A percentile compares a stretch with the other conserved stretches of the same genome.
These are phyloP conservation scores for Flammula alnicola DNA, from an alignment of 1,284 basidiomycete genomes.

Conservation along the genomic window DNA sequence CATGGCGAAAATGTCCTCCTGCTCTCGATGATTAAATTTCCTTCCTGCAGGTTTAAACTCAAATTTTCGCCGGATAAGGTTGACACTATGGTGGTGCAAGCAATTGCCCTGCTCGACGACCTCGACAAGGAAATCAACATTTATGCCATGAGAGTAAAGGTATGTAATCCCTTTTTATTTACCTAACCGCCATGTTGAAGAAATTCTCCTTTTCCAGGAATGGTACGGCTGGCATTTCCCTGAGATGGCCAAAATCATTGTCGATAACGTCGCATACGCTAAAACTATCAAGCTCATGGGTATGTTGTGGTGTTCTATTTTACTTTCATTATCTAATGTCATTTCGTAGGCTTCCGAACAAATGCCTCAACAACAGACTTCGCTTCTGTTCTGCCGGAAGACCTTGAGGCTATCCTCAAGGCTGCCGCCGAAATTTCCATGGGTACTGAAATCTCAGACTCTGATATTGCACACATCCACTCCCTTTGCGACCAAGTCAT, in stretches of 20 bases:
- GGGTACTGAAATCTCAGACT: constrained; percentile 98
- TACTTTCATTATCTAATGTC: no score
- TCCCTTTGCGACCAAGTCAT: constrained; percentile 97
- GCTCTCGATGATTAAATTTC: constrained; percentile 5
- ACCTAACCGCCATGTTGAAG: background rate
- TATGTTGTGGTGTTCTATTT: no score
- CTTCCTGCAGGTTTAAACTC: constrained; percentile 85
- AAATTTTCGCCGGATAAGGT: constrained; percentile 99
- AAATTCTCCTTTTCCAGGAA: constrained; percentile 61
- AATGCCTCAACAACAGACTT: constrained; percentile 89
- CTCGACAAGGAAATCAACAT: constrained; percentile 99
- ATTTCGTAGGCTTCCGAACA: constrained; percentile 95
- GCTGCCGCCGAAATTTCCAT: constrained; percentile 95
- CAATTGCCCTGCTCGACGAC: constrained; percentile 97
- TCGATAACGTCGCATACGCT: constrained; percentile 96
- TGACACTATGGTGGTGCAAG: constrained; percentile 99
- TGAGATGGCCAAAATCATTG: constrained; percentile 98
- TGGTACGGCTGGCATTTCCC: constrained; percentile 99
- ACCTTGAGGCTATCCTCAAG: constrained; percentile 90
- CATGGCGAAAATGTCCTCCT: background rate
- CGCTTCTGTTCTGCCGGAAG: constrained; percentile 90
- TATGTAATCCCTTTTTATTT: constrained; percentile 36
- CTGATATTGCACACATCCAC: constrained; percentile 94
- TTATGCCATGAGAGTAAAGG: constrained; percentile 98
- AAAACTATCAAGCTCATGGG: constrained; percentile 90